Percentiles rank a stretch among this genome's conserved stretches.
These are phyloP conservation scores for Clitopilus hobsonii DNA, from an alignment of 768 basidiomycete genomes.

Conservation along the genomic window DNA sequence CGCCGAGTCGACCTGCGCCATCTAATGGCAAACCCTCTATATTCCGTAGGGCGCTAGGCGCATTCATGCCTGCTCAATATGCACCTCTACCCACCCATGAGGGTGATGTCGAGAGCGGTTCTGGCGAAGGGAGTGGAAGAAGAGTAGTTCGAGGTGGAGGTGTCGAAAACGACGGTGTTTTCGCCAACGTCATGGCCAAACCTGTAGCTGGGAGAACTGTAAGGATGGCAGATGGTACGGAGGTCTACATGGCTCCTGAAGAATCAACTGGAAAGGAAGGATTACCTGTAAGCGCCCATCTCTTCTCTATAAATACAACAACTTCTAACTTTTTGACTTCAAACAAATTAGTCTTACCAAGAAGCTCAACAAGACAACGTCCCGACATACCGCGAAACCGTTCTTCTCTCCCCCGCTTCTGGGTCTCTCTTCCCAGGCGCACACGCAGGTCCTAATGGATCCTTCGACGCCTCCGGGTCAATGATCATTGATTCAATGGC, in stretches of 20 bases:
- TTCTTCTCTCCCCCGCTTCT: constrained; percentile 73
- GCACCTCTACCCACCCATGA: constrained; percentile 38
- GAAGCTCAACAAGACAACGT: constrained; percentile 86
- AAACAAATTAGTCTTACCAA: constrained; percentile 86
- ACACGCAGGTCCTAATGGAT: neutral
- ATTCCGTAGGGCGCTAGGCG: constrained; percentile 54
- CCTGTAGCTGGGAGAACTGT: constrained; percentile 49
- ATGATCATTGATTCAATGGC: constrained; percentile 94
- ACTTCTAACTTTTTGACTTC: constrained; percentile 1
- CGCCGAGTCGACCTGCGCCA: constrained; percentile 27
- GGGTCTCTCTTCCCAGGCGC: constrained; percentile 10
- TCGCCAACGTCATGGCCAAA: constrained; percentile 91
- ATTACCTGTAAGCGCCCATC: constrained; percentile 66
- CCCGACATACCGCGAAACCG: constrained; percentile 96
- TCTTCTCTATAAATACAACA: neutral
- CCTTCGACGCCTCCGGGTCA: constrained; percentile 31
- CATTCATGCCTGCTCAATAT: constrained; percentile 65
- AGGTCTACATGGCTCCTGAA: constrained; percentile 67
- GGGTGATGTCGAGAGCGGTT: constrained; percentile 18
- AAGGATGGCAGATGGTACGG: constrained; percentile 44
- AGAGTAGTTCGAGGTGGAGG: constrained; percentile 47
- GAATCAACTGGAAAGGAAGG: constrained; percentile 67
- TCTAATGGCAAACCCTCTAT: constrained; percentile 29
- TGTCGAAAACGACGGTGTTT: constrained; percentile 88
- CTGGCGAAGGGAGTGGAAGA: neutral